These are phyloP conservation scores for Trypanosoma rangeli DNA, from an alignment of 208 protist genomes.

Conservation along the genomic window DNA sequence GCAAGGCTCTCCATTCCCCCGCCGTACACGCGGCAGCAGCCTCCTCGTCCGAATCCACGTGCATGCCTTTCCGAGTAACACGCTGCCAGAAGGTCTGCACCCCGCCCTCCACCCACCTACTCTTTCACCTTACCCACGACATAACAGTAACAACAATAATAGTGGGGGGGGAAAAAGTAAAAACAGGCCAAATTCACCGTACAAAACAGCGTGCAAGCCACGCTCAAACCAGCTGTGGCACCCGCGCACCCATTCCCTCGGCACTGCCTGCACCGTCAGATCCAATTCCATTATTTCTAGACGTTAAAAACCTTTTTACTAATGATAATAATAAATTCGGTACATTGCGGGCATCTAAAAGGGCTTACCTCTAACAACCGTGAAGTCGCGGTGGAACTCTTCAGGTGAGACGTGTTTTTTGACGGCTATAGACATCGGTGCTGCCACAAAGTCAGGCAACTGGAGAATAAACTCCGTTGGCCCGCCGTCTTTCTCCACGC, in stretches of 20 bases:
- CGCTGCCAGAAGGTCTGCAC: background rate
- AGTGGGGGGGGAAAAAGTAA: conserved; percentile 1
- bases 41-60: conserved; percentile 31
- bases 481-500: conserved; percentile 4
- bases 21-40: conserved; percentile 19
- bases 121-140: background rate
- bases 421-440: conserved; percentile 15
- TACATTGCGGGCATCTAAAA: conserved; percentile 2
- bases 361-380: conserved; percentile 8
- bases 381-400: conserved; percentile 10
- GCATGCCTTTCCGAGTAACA: background rate
- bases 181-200: background rate
- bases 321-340: background rate
- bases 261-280: background rate
- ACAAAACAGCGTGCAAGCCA: background rate
- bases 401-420: conserved; percentile 17
- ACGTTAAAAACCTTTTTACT: background rate
- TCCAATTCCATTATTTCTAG: background rate
- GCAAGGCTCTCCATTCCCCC: background rate
- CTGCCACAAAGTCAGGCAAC: conserved; percentile 32
- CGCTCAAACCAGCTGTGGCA: background rate
- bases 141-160: conserved; percentile 1
- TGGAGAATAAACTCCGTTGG: conserved; percentile 12
- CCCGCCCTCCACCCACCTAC: background rate
- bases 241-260: background rate